Conservation (phyloP, 805 yeast genomes). For the Candida methanosorbosa region DNA sequence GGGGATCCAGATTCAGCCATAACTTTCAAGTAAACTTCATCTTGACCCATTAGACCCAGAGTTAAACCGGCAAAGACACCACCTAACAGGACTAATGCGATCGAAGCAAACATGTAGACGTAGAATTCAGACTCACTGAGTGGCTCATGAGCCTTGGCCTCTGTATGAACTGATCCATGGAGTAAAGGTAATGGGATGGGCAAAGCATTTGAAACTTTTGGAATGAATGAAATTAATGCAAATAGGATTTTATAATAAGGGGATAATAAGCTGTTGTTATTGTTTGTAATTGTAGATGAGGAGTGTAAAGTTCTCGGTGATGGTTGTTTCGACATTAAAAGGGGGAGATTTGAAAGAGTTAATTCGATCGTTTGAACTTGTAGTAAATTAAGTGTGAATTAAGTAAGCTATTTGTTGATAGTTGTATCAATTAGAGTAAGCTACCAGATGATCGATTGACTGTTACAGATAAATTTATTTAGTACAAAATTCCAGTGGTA, state of each 20-base stretch:
- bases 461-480: no score
- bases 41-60: conserved; percentile 97
- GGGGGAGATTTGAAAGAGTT: no score
- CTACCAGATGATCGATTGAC: no score
- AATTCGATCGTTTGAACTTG: no score
- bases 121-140: conserved; percentile 29
- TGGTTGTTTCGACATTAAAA: neutral
- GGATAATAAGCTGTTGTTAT: no score
- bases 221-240: conserved; percentile 14
- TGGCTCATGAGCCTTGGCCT: conserved; percentile 13
- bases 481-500: no score
- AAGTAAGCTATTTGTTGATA: no score
- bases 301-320: neutral
- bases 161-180: no score
- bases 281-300: no score
- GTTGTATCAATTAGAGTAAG: no score
- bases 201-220: conserved; percentile 14
- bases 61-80: conserved; percentile 93
- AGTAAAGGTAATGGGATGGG: conserved; percentile 7
- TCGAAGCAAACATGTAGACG: conserved; percentile 44
- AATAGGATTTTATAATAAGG: conserved; percentile 7
- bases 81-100: conserved; percentile 60
- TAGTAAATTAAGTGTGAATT: no score
- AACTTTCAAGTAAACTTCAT: conserved; percentile 88
- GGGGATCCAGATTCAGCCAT: conserved; percentile 80